phyloP scores from a whole-genome alignment of 2,329 filamentous ascomycete genomes.

The Fusarium pilosicola region DNA sequence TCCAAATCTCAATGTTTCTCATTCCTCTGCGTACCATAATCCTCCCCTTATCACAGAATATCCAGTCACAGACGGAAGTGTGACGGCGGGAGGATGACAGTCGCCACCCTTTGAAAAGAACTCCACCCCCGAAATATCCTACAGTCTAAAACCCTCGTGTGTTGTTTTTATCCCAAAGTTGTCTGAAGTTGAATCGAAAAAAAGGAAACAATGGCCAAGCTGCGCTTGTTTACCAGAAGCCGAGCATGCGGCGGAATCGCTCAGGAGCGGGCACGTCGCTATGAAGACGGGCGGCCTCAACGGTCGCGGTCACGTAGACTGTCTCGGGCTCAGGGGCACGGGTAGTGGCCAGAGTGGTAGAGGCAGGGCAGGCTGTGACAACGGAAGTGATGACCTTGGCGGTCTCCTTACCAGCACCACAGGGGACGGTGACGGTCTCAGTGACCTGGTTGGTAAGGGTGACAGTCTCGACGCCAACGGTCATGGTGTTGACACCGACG shows the following conservation, averaged over 20 bases:
- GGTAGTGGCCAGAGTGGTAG: constrained; percentile 39
- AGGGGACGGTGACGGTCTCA: constrained; percentile 21
- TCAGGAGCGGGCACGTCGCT: constrained; percentile 15
- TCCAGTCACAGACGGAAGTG: constrained; percentile 26
- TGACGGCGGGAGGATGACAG: not conserved
- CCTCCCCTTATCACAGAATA: not conserved
- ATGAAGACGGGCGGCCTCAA: constrained; percentile 22
- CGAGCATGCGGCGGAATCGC: constrained; percentile 37
- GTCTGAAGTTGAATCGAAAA: constrained; percentile 11
- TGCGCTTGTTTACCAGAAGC: constrained; percentile 24
- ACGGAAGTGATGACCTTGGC: constrained; percentile 32
- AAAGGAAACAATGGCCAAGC: not conserved
- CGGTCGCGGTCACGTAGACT: constrained; percentile 40
- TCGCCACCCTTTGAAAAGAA: constrained; percentile 10
- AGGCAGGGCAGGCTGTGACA: constrained; percentile 27
- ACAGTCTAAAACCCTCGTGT: not conserved
- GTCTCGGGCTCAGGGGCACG: constrained; percentile 36
- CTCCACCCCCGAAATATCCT: not conserved
- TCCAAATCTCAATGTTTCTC: constrained; percentile 29
- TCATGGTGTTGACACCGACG: constrained; percentile 14
- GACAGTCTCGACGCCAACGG: constrained; percentile 32
- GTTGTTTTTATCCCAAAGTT: not conserved
- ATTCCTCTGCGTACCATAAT: not conserved
- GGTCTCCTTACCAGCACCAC: constrained; percentile 9
- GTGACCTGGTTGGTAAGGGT: constrained; percentile 29